Conservation (phyloP, 257 asterid genomes). For the Misopates orontium region DNA sequence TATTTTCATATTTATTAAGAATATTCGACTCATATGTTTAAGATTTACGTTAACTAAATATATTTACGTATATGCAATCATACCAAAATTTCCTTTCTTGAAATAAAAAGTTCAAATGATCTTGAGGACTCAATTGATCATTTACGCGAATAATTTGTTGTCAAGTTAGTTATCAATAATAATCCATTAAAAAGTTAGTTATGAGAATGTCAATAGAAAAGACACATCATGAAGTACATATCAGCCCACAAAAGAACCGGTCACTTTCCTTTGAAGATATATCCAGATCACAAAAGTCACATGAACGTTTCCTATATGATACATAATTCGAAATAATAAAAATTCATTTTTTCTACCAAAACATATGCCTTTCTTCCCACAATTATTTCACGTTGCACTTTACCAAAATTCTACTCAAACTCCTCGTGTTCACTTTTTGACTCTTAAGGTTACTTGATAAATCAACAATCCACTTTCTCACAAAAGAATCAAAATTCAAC, state of each 20-base stretch:
- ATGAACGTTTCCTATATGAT: not conserved
- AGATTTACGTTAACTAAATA: no score
- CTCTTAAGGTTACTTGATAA: constrained; percentile 30
- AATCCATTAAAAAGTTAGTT: no score
- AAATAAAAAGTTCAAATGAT: no score
- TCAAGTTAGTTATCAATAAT: no score
- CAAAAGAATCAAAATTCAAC: not conserved
- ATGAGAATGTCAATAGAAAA: no score
- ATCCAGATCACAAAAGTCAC: not conserved
- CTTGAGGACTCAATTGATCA: no score
- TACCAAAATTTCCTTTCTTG: no score
- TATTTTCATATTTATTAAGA: no score
- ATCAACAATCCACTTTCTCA: constrained; percentile 34
- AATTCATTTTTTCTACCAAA: not conserved
- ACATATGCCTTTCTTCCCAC: constrained; percentile 33
- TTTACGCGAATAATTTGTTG: no score
- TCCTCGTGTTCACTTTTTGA: constrained; percentile 34
- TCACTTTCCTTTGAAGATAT: constrained; percentile 1
- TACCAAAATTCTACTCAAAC: constrained; percentile 42
- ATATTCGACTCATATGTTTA: no score
- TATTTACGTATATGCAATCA: no score
- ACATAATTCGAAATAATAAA: not conserved
- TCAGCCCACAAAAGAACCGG: not conserved
- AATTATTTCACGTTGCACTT: constrained; percentile 32
- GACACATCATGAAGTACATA: no score